Base-by-base conservation (phyloP, 192 early-diverging fungal genomes). In the Coemansia sp. region DNA sequence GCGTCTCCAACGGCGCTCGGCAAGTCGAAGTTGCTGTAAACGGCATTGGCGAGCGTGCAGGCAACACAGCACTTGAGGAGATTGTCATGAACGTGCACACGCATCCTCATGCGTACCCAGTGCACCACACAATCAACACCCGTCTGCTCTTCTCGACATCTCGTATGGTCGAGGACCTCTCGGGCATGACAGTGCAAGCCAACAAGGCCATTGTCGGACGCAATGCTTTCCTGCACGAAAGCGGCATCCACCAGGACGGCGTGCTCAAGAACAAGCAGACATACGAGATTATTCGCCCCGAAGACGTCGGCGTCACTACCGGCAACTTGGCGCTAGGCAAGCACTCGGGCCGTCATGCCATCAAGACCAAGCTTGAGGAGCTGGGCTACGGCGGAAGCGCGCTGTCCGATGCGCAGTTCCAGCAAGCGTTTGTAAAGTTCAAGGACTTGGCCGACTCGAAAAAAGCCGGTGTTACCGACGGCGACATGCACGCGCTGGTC, bases 191-290 rank as follows among this genome's bases (percentile, higher is more conserved):
- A n/a, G 89, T 98, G 45, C 96, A 98, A 73, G 87, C 94, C 26
- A 98, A 98, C 86, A 98, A 98, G 83, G 94, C 96, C 45, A 98
- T 98, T 68, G 96, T 98, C 39, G 96, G 96, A 24, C 87, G 89
- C 57, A 98, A 98, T 66, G 96, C 96, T 20, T 98, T 98, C 63
- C 82, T 94, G 69, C 96, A 98, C 74, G 94, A 98, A 83, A 94
- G 92, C 63, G 96, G 96, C 29, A 98, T 98, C 76, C 96, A 98
- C 77, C 96, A 98, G 75, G 96, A 98, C 76, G 96, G 96, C 58
- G 90, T 98, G 57, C 86, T 98, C 54, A 98, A 98, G 82, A 88
- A 97, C 84, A 94, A 94, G 73, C 81, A 76, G 39, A 98, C 96
- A 0, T 98, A 98, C 71, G 96, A 98, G 83, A 98, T 98, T 68